Conservation (phyloP, 495 filamentous ascomycete species). For the Hypomontagnella submonticulosa region DNA sequence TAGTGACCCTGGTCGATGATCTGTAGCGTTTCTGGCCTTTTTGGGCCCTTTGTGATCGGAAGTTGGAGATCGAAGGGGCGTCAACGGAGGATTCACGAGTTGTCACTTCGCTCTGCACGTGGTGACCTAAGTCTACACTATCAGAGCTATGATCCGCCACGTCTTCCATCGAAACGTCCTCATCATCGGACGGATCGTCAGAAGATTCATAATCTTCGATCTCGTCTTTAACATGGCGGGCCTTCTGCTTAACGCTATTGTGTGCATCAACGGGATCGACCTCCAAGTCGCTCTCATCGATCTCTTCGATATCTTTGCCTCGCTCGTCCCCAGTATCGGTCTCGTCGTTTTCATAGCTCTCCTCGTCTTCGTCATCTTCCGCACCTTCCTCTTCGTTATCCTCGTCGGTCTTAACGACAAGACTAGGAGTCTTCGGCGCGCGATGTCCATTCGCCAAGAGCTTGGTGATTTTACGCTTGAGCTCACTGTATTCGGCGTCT, state of each 20-base stretch:
- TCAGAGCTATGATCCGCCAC: not conserved
- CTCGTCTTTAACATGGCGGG: constrained; percentile 4
- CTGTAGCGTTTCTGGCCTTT: constrained; percentile 12
- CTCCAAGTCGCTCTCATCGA: no score
- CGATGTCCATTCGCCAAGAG: constrained; percentile 19
- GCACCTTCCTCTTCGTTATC: constrained; percentile 31
- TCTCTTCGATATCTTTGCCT: no score
- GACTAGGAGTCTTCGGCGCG: constrained; percentile 19
- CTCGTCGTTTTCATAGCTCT: constrained; percentile 19
- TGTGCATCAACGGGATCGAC: no score
- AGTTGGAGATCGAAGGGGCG: constrained; percentile 22
- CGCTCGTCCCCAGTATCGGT: not conserved
- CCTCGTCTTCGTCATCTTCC: constrained; percentile 25
- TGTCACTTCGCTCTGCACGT: not conserved
- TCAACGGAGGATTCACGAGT: constrained; percentile 9
- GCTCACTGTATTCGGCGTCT: constrained; percentile 43
- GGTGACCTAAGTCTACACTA: constrained; percentile 10
- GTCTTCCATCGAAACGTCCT: constrained; percentile 3
- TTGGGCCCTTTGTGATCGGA: constrained; percentile 3
- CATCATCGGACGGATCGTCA: not conserved
- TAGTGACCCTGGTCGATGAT: constrained; percentile 1
- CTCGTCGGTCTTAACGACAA: constrained; percentile 36
- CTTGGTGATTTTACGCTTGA: constrained; percentile 35
- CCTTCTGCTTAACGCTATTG: not conserved
- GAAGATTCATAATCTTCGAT: not conserved